Base-by-base conservation (phyloP, 768 basidiomycete species). In the Trametes coccinea region DNA sequence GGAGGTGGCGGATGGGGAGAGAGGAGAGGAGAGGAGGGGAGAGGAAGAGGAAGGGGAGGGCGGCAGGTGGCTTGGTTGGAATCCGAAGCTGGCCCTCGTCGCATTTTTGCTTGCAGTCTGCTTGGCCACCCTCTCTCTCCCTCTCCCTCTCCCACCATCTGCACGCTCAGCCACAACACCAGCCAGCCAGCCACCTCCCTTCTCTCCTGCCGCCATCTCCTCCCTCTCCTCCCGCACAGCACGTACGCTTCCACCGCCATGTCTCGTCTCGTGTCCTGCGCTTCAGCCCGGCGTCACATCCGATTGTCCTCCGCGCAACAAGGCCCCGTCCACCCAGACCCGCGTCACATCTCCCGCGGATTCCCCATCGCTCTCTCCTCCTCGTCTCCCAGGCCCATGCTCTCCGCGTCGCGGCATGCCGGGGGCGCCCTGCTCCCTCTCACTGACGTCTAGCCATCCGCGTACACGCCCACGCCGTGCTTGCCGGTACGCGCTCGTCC, bases 21-120 rank as follows among this genome's bases (percentile, higher is more conserved):
- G 73, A 72, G 73, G 75, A 73, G 64, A 72, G 70, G 75, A 75
- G 75, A 74, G 77, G 75, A 75, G 75, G 73, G 74, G 74, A 75
- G 77, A 77, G 75, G 71, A 70, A 74, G 63, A 59, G 67, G 61
- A 48, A 43, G 65, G 58, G 58, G 56, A 53, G 65, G 59, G 59
- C 63, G 67, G 59, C 65, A 65, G 67, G 67, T 64, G 67, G 70
- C 66, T 65, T 54, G 62, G 65, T 69, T 69, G 69, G 68, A 66
- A 68, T 69, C 65, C 64, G 67, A 63, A 64, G 65, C 65, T 62
- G 66, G 68, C 62, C 67, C 61, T 64, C 66, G 61, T 66, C 62
- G 67, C 70, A 67, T 71, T 71, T 71, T 71, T 67, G 70, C 68
- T 65, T 11, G 57, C 60, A 64, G 66, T 66, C 61, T 66, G 65